phyloP scores from a whole-genome alignment of 495 filamentous ascomycete species.

The Xylaria palmicola region DNA sequence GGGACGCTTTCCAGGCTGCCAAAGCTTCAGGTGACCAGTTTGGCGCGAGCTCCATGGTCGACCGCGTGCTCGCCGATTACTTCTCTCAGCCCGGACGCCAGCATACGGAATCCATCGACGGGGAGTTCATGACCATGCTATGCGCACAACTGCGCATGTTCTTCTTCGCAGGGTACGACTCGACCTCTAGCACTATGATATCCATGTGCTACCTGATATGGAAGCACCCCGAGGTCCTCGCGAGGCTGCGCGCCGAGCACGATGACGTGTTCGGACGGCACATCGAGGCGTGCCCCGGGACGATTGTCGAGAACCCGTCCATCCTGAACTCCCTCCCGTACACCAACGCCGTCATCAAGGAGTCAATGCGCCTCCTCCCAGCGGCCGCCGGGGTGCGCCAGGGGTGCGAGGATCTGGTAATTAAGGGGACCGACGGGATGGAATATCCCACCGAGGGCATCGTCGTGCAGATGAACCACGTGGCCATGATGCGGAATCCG shows the following conservation, averaged over 20 bases:
- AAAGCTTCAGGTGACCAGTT: slow-evolving; percentile 20
- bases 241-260: slow-evolving; percentile 46
- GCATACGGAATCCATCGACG: slow-evolving; percentile 17
- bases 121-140: slow-evolving; percentile 22
- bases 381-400: slow-evolving; percentile 31
- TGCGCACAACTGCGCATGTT: slow-evolving; percentile 29
- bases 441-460: slow-evolving; percentile 38
- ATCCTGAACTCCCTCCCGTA: slow-evolving; percentile 45
- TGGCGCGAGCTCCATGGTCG: slow-evolving; percentile 26
- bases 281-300: slow-evolving; percentile 20
- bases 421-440: slow-evolving; percentile 23
- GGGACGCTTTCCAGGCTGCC: slow-evolving; percentile 18
- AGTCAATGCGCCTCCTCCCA: slow-evolving; percentile 45
- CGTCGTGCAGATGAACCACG: slow-evolving; percentile 32
- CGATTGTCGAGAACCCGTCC: slow-evolving; percentile 34
- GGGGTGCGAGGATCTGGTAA: slow-evolving; percentile 31
- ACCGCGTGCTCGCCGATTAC: slow-evolving; percentile 27
- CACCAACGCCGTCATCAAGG: slow-evolving; percentile 51
- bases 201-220: slow-evolving; percentile 45
- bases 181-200: slow-evolving; percentile 39
- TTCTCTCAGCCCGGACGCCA: slow-evolving; percentile 21
- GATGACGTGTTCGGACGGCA: slow-evolving; percentile 36
- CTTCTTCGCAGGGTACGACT: slow-evolving; percentile 36
- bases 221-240: slow-evolving; percentile 40
- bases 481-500: slow-evolving; percentile 34